phyloP scores from a whole-genome alignment of 305 asterid genomes.

The Solanum hybrid region DNA sequence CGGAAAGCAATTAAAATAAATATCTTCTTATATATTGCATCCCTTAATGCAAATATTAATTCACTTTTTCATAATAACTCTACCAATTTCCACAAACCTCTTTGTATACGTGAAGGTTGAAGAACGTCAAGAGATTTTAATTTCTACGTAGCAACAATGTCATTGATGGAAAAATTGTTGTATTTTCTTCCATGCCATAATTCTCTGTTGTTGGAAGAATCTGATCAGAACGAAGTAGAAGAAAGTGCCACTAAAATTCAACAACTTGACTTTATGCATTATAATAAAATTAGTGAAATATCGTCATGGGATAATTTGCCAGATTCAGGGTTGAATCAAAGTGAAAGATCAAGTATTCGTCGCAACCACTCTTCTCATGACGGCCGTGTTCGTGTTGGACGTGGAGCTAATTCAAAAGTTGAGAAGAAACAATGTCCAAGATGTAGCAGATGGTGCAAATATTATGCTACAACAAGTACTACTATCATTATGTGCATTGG shows the following conservation, averaged over 20 bases:
- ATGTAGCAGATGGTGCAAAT: constrained; percentile 4
- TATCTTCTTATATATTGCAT: background rate
- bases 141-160: background rate
- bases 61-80: background rate
- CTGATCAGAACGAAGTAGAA: background rate
- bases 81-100: background rate
- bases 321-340: background rate
- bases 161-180: background rate
- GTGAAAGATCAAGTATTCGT: background rate
- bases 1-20: background rate
- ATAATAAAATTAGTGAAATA: background rate
- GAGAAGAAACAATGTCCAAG: background rate
- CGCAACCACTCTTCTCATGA: background rate
- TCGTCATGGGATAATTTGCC: background rate
- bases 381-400: background rate
- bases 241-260: background rate
- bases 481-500: background rate
- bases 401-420: background rate
- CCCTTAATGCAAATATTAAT: background rate
- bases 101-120: background rate
- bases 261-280: background rate
- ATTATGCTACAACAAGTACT: background rate
- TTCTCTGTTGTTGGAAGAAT: background rate
- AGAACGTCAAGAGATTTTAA: background rate
- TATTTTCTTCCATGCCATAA: background rate